Evolutionary conservation across 768 basidiomycete species (phyloP).

Genomic region (Xerocomellus intermedius): DNA sequence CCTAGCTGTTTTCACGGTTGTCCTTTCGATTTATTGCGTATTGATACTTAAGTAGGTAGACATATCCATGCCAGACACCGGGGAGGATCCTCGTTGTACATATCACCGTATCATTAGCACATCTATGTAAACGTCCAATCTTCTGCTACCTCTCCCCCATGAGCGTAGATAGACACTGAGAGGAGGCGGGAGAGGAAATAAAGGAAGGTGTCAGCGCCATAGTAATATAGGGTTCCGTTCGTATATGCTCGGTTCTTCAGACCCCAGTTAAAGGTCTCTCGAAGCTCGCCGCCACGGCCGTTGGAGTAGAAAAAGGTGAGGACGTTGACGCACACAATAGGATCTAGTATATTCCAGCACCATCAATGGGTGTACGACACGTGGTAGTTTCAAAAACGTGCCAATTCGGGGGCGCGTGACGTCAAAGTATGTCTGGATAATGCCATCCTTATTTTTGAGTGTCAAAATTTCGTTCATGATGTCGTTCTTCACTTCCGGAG

Average conservation of each 20-base stretch:
- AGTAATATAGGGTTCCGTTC: conserved; percentile 20
- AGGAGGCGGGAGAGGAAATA: conserved; percentile 24
- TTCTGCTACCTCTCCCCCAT: too few relatives aligned
- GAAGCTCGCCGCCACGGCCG: conserved; percentile 15
- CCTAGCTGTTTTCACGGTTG: neutral
- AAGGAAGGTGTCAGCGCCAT: conserved; percentile 16
- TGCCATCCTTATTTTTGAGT: conserved; percentile 18
- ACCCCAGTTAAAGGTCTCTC: conserved; percentile 23
- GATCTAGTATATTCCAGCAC: neutral
- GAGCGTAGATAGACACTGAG: conserved; percentile 18
- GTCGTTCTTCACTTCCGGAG: conserved; percentile 14
- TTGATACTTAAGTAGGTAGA: neutral
- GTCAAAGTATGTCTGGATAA: conserved; percentile 23
- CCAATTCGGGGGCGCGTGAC: conserved; percentile 21
- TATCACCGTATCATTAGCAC: too few relatives aligned
- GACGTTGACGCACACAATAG: conserved; percentile 18
- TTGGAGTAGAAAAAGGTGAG: conserved; percentile 24
- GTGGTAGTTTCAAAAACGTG: neutral
- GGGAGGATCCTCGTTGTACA: too few relatives aligned
- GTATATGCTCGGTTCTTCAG: conserved; percentile 23
- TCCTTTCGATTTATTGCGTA: neutral
- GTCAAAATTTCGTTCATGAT: conserved; percentile 23
- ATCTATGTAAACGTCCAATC: too few relatives aligned
- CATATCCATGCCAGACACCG: too few relatives aligned
- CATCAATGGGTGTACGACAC: neutral